Conservation (phyloP, 495 filamentous ascomycete species). For the Penicillium dipodomyicola region DNA sequence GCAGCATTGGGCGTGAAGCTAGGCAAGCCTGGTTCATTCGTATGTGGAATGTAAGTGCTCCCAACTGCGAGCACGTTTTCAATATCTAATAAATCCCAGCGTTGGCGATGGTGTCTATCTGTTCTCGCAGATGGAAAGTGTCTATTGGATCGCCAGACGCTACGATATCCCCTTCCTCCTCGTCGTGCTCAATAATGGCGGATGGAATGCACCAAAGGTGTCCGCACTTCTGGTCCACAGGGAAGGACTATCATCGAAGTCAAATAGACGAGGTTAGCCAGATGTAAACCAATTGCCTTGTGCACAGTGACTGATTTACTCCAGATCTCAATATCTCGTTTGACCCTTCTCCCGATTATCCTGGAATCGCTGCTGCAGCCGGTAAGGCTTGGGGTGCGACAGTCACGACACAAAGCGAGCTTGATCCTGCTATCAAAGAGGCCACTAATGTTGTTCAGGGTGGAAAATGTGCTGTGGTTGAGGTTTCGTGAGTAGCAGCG, state of each 20-base stretch:
- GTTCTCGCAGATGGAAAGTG: conserved; percentile 77
- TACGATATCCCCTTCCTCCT: conserved; percentile 89
- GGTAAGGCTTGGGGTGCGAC: conserved; percentile 24
- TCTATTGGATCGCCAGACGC: conserved; percentile 83
- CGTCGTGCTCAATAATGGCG: conserved; percentile 80
- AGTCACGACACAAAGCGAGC: conserved; percentile 13
- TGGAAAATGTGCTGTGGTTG: conserved; percentile 24
- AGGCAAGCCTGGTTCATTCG: conserved; percentile 41
- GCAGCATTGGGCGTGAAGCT: conserved; percentile 80
- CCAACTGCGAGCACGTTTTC: not conserved
- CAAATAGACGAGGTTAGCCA: conserved; percentile 20
- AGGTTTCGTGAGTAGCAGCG: conserved; percentile 21
- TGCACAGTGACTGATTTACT: conserved; percentile 24
- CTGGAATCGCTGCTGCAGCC: conserved; percentile 81
- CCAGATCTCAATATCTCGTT: conserved; percentile 72
- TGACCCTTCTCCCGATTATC: conserved; percentile 74
- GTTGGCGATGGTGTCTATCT: conserved; percentile 87
- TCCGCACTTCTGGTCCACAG: conserved; percentile 74
- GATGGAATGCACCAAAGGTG: conserved; percentile 76
- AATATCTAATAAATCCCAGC: conserved; percentile 11
- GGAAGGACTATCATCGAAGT: conserved; percentile 45
- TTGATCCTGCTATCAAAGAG: conserved; percentile 16
- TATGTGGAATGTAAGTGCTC: conserved; percentile 24
- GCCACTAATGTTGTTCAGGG: conserved; percentile 13
- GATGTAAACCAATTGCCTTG: not conserved